Base-by-base conservation (phyloP, 2,329 filamentous ascomycete genomes). In the Fusarium nanum region DNA sequence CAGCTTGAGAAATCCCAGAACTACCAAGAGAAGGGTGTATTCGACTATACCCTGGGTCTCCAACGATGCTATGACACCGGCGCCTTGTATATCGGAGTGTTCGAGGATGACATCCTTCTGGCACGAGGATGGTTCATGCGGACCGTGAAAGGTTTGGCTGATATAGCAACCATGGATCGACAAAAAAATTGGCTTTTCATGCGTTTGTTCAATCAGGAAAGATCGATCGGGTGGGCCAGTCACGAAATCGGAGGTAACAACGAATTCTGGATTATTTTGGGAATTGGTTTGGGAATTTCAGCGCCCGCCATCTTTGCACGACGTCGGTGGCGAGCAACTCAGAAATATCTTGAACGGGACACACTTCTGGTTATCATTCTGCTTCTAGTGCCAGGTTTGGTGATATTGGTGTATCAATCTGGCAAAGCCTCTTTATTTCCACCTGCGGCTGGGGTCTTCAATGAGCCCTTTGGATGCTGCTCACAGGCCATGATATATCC, bases 401-500 rank as follows among this genome's bases (percentile, higher is more conserved):
- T 67, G 25, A 34, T 67, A 40, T 11, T 67, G 0, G 10, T 67
- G 1, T 67, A 67, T 9, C 62, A 67, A 18, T 67, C 62, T 1
- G 64, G 64, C 16, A 67, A 67, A 14, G 64, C 64, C 14, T 67
- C 62, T 6, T 14, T 67, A 3, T 61, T 67, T 13, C 62, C 64
- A 0, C 64, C 62, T 0, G 13, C 34, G 0, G 27, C 62, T 3
- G 64, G 64, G 2, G 41, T 67, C 4, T 56, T 61, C n/a, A 67
- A 67, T 23, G 62, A 67, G 5, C 56, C 62, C 7, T 67, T 67
- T 9, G 64, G 64, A 1, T 67, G 64, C 6, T 67, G 62, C 34
- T 67, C 62, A 23, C 64, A 67, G 13, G 64, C 64, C 11, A 67
- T 67, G 64, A 20, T 67, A 3, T 67, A 52, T 7, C 62, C 64